These are phyloP conservation scores for Myxozyma vanderwaltii DNA, from an alignment of 805 yeast species.

Conservation along the genomic window DNA sequence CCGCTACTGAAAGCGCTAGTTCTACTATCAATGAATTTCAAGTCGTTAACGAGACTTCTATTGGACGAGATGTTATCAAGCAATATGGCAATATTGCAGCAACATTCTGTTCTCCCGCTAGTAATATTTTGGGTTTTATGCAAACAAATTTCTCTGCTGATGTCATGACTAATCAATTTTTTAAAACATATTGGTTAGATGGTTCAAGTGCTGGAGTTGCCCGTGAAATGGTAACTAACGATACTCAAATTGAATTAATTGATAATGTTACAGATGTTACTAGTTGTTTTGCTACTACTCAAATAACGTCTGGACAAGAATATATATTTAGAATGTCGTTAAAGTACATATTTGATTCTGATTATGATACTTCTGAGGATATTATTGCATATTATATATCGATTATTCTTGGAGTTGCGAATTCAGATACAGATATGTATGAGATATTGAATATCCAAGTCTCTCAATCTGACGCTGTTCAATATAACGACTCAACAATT, in stretches of 20 bases:
- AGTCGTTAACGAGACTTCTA: background rate
- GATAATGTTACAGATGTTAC: background rate
- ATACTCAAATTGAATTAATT: background rate
- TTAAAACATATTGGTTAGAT: slow-evolving; percentile 3
- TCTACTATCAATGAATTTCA: background rate
- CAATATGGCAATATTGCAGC: background rate
- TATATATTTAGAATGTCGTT: background rate
- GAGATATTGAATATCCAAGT: background rate
- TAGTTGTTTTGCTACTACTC: slow-evolving; percentile 6
- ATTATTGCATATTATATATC: background rate
- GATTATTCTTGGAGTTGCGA: background rate
- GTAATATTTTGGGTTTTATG: slow-evolving; percentile 1
- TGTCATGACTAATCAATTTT: slow-evolving; percentile 1
- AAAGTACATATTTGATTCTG: background rate
- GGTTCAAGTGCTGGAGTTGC: slow-evolving; percentile 4
- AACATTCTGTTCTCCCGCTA: slow-evolving; percentile 1
- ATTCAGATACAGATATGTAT: background rate
- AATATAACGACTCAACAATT: slow-evolving; percentile 1
- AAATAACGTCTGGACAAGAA: background rate
- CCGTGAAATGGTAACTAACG: background rate
- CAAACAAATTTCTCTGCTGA: background rate
- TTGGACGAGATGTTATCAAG: background rate
- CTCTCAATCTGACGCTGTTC: background rate
- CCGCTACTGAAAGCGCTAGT: background rate
- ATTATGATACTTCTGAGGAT: slow-evolving; percentile 1